Evolutionary conservation across 2,329 filamentous ascomycete species (phyloP), one percentile per base, ranked within the genome.

Genomic region (Pochonia chlamydosporia): DNA sequence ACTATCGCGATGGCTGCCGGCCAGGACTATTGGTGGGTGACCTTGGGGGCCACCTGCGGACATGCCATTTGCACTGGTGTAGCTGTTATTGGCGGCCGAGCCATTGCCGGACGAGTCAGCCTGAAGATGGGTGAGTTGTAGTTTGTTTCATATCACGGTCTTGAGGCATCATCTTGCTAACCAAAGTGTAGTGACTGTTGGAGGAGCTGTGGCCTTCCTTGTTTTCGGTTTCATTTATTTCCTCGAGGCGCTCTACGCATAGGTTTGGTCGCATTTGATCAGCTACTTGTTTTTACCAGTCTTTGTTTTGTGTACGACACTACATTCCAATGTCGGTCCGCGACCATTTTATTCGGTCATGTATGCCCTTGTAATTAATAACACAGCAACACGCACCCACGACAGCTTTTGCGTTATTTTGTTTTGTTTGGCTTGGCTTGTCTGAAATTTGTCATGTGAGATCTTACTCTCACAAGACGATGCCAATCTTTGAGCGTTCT

Each of bases 21-120:
- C 18, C 89, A 95, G 66, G 93, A 99, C 64, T 99, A 97, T 67
- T 97, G 92, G 92, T 96, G 90, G 87, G 93, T 99, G 30, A 96
- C 90, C 4, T 75, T 90, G 40, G 93, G 93, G 49, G 92, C 93
- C 2, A 81, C 93, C 30, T 75, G 81, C 40, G 93, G 93, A 9
- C 93, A 99, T 66, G 86, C 81, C 40, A 81, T 92, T 54, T 99
- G 93, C 72, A 97, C 93, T 6, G 85, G 87, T 40, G 84, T 89
- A 20, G 93, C 93, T 36, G 93, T 99, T 33, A 77, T 99, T 51
- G 93, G 93, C 37, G 93, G 93, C 10, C 79, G 89, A 58, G 92
- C 93, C 44, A 88, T 99, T 65, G 93, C 93, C 36, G 93, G 93
- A 26, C 85, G 79, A 63, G 93, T 99, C 55, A 97, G 92, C 72